phyloP scores from a whole-genome alignment of 1,284 basidiomycete genomes.

The Coniferiporia weirii region DNA sequence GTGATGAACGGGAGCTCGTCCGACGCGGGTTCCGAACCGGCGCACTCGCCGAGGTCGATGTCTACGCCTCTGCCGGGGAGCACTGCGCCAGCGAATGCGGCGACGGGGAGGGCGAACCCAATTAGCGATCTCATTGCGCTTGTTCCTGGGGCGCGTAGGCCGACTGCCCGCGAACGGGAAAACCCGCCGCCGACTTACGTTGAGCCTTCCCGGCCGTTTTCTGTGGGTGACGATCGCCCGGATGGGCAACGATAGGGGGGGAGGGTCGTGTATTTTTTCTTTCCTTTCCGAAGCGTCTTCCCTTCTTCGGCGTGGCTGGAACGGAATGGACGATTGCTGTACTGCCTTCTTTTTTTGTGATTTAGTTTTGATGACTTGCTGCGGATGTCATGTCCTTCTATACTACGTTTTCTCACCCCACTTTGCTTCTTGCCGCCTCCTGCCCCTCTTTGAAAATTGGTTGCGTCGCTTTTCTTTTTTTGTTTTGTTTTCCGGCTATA shows the following conservation, averaged over 20 bases:
- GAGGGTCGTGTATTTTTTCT: not conserved
- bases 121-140: constrained; percentile 7
- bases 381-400: no score
- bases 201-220: not conserved
- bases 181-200: constrained; percentile 14
- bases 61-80: not conserved
- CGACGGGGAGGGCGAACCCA: not conserved
- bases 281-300: no score
- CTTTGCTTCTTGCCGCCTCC: no score
- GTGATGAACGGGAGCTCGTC: constrained; percentile 11
- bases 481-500: no score
- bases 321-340: not conserved
- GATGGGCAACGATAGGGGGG: not conserved
- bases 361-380: no score
- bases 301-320: not conserved
- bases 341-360: no score
- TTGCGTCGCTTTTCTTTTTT: no score
- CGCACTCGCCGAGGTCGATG: not conserved
- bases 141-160: constrained; percentile 15
- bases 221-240: not conserved
- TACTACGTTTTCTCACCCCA: no score
- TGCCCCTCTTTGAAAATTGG: no score
- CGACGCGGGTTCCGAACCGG: not conserved
- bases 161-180: constrained; percentile 13
- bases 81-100: not conserved